A percentile compares a stretch with the other conserved stretches of the same genome.
Conservation (phyloP, 208 protist genomes). For the Leishmania gerbilli region DNA sequence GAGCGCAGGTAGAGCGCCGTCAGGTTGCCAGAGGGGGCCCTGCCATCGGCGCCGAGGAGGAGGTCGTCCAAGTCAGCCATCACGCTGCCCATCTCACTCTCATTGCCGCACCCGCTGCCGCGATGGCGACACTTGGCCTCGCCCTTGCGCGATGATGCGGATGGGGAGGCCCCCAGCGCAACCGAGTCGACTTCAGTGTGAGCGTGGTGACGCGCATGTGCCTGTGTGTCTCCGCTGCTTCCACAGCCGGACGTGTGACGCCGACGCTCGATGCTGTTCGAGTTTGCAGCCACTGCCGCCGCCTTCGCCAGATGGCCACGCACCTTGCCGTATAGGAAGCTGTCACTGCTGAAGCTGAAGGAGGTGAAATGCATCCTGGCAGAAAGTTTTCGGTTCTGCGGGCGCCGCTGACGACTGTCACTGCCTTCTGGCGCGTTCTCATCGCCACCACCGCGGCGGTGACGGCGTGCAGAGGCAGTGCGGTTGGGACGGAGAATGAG, state of each 20-base stretch:
- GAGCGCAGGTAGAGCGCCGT: not conserved
- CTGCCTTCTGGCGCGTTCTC: not conserved
- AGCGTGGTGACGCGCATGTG: not conserved
- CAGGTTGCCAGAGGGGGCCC: not conserved
- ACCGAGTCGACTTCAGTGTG: not conserved
- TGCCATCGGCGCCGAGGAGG: not conserved
- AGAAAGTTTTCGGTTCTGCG: not conserved
- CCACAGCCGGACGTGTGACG: not conserved
- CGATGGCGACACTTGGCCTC: not conserved
- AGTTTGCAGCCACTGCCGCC: conserved; percentile 16
- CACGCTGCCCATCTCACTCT: conserved; percentile 16
- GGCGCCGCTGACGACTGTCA: conserved; percentile 1
- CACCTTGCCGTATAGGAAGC: conserved; percentile 18
- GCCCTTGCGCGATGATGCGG: not conserved
- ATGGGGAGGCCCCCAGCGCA: not conserved
- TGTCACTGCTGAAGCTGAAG: conserved; percentile 36
- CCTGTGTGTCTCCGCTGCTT: not conserved
- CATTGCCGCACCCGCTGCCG: not conserved
- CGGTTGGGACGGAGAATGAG: conserved; percentile 15
- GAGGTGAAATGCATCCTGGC: conserved; percentile 10
- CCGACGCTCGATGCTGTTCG: conserved; percentile 25
- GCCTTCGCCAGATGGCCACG: conserved; percentile 27
- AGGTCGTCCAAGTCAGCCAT: conserved; percentile 21
- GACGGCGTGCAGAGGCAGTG: not conserved
- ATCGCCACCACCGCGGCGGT: not conserved